A percentile compares a stretch with the other conserved stretches of the same genome.
Evolutionary conservation across 164 flowering plant genomes (phyloP).

Genomic region (Piper betle): DNA sequence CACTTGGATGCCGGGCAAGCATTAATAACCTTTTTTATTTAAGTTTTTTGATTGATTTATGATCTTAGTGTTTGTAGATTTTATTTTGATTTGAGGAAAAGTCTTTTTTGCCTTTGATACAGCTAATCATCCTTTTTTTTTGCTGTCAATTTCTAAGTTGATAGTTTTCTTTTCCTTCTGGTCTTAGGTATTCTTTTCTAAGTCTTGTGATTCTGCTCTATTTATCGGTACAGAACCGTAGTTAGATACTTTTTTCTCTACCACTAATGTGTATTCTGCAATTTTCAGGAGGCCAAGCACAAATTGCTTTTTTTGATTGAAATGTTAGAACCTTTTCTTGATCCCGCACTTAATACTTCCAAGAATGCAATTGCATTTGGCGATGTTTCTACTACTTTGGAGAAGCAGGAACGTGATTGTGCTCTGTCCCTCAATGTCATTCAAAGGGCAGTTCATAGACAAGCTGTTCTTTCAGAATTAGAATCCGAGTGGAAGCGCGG

Average conservation of each 20-base stretch:
- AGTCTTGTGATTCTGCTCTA: no score
- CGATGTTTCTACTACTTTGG: conserved; percentile 36
- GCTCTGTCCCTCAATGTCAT: conserved; percentile 57
- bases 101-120: conserved; percentile 16
- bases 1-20: no score
- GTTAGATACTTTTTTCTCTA: no score
- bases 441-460: conserved; percentile 54
- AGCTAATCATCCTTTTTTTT: conserved; percentile 50
- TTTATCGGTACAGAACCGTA: no score
- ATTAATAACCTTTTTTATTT: conserved; percentile 5
- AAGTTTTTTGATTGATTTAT: conserved; percentile 82
- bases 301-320: conserved; percentile 73
- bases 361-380: conserved; percentile 55
- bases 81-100: conserved; percentile 19
- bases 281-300: conserved; percentile 62
- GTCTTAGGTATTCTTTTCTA: no score
- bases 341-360: conserved; percentile 47
- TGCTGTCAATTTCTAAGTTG: background rate
- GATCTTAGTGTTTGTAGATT: conserved; percentile 64
- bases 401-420: conserved; percentile 50
- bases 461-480: conserved; percentile 74
- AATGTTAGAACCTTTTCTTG: conserved; percentile 82
- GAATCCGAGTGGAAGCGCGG: conserved; percentile 85
- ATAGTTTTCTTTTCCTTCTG: no score
- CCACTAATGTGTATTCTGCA: background rate